These are phyloP conservation scores for Fusarium clavum DNA, from an alignment of 2,329 filamentous ascomycete species.

Conservation along the genomic window DNA sequence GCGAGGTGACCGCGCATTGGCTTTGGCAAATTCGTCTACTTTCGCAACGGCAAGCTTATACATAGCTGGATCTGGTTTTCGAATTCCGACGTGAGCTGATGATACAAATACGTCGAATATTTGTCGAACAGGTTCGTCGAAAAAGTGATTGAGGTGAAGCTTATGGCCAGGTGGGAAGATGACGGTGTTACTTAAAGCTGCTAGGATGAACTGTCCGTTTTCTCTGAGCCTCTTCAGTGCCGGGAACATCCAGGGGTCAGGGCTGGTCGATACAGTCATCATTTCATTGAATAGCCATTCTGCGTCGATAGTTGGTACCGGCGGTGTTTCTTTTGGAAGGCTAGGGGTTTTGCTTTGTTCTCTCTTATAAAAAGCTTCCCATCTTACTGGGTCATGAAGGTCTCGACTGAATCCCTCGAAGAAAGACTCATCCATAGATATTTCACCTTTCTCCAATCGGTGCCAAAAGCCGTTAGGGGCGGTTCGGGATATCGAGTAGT, in stretches of 20 bases:
- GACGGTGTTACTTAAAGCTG: conserved; percentile 89
- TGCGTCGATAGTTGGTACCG: conserved; percentile 78
- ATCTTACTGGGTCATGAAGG: conserved; percentile 73
- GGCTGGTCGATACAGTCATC: conserved; percentile 78
- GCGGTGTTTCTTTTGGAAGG: conserved; percentile 61
- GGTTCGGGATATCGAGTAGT: conserved; percentile 85
- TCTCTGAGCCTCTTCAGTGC: conserved; percentile 77
- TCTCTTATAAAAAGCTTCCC: conserved; percentile 72
- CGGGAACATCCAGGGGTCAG: conserved; percentile 90
- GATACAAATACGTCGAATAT: conserved; percentile 90
- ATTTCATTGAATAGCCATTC: conserved; percentile 89
- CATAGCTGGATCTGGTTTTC: conserved; percentile 87
- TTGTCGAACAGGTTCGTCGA: conserved; percentile 68
- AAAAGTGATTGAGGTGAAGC: conserved; percentile 65
- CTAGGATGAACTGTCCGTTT: conserved; percentile 76
- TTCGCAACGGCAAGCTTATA: conserved; percentile 79
- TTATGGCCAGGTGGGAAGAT: conserved; percentile 82
- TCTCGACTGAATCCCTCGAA: conserved; percentile 82
- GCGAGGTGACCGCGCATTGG: conserved; percentile 57
- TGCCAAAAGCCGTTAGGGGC: conserved; percentile 89
- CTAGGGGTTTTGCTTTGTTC: conserved; percentile 57
- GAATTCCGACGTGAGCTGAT: conserved; percentile 84
- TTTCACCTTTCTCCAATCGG: conserved; percentile 84
- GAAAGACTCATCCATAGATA: conserved; percentile 79
- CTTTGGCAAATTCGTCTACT: conserved; percentile 71